Percentiles rank a stretch among this genome's conserved stretches.
These are phyloP conservation scores for Diplodia scrobiculata DNA, from an alignment of 2,329 filamentous ascomycete species.

Conservation along the genomic window DNA sequence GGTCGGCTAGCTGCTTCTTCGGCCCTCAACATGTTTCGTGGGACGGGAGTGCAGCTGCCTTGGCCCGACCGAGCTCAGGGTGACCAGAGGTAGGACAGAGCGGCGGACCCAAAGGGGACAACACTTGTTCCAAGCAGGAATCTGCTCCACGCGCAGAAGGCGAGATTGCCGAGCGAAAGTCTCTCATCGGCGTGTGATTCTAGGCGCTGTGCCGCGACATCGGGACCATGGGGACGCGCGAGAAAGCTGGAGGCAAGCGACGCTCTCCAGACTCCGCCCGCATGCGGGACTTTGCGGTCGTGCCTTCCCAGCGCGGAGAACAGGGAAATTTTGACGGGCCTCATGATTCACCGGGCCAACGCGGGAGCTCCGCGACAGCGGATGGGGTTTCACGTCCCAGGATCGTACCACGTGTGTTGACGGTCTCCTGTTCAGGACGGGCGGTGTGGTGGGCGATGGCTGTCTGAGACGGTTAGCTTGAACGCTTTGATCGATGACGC, in stretches of 20 bases:
- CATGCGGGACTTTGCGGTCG: conserved; percentile 19
- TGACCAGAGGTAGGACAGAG: conserved; percentile 14
- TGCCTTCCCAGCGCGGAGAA: not conserved
- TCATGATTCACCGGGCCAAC: conserved; percentile 8
- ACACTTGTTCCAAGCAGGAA: conserved; percentile 16
- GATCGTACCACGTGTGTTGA: conserved; percentile 26
- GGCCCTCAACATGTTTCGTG: not conserved
- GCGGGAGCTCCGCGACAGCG: conserved; percentile 8
- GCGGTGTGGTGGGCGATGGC: not conserved
- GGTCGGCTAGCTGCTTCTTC: conserved; percentile 7
- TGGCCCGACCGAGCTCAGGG: conserved; percentile 1
- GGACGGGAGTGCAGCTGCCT: not conserved
- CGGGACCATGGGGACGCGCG: conserved; percentile 7
- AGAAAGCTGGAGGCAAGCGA: conserved; percentile 9
- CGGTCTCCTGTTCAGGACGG: conserved; percentile 15
- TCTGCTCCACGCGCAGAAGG: conserved; percentile 9
- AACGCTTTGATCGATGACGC: conserved; percentile 15
- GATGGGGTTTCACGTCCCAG: conserved; percentile 16
- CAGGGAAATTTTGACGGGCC: not conserved
- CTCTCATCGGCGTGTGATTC: not conserved
- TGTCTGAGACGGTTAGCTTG: not conserved
- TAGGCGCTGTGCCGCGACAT: conserved; percentile 1
- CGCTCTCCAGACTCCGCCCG: conserved; percentile 17
- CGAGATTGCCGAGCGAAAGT: conserved; percentile 14
- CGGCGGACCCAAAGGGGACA: not conserved